These are phyloP conservation scores for Tricladium varicosporioides DNA, from an alignment of 2,329 filamentous ascomycete species.

Conservation along the genomic window DNA sequence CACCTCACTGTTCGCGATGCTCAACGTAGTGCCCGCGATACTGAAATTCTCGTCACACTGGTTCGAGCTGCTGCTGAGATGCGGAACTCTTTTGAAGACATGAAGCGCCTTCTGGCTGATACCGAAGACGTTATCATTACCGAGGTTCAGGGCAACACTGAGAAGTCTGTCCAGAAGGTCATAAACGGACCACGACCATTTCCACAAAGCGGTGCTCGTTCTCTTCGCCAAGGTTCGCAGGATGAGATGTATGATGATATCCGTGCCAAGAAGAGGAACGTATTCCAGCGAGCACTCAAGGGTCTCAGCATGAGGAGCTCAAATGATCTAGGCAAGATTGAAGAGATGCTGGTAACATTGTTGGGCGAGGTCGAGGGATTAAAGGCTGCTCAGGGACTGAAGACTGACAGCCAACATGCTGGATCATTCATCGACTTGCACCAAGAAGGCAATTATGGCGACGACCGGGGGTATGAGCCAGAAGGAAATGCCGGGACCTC, in stretches of 20 bases:
- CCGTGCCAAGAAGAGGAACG: slow-evolving; percentile 79
- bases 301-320: slow-evolving; percentile 84
- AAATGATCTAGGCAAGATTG: slow-evolving; percentile 84
- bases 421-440: slow-evolving; percentile 70
- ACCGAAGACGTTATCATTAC: slow-evolving; percentile 88
- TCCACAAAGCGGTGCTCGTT: slow-evolving; percentile 55
- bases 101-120: slow-evolving; percentile 87
- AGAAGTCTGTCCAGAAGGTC: slow-evolving; percentile 77
- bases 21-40: slow-evolving; percentile 92
- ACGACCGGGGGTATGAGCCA: slow-evolving; percentile 76
- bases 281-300: slow-evolving; percentile 93
- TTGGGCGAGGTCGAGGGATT: slow-evolving; percentile 87
- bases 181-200: slow-evolving; percentile 84
- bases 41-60: slow-evolving; percentile 90
- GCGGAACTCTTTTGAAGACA: slow-evolving; percentile 92
- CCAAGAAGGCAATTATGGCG: slow-evolving; percentile 61
- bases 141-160: slow-evolving; percentile 82
- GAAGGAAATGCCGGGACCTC: slow-evolving; percentile 77
- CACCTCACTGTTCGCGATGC: slow-evolving; percentile 97
- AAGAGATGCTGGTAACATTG: slow-evolving; percentile 88
- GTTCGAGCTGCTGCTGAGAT: slow-evolving; percentile 94
- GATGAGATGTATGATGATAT: slow-evolving; percentile 52
- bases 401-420: slow-evolving; percentile 51
- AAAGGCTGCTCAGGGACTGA: slow-evolving; percentile 55
- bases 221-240: slow-evolving; percentile 47